Evolutionary conservation across 1,284 basidiomycete species (phyloP).

Genomic region (Naganishia sp.): DNA sequence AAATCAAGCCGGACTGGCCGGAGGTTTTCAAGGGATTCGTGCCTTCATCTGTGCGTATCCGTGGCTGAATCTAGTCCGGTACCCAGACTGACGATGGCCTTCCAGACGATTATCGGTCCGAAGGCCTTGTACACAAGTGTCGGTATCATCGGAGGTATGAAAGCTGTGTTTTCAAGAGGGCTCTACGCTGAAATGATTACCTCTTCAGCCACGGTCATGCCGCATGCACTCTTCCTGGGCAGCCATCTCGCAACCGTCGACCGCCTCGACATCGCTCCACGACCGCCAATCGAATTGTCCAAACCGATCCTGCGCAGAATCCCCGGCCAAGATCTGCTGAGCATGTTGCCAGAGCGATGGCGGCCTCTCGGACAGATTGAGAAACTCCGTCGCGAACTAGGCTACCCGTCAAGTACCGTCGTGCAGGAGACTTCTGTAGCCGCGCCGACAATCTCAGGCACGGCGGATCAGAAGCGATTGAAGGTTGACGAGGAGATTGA

Average conservation of each 20-base stretch:
- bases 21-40: slow-evolving; percentile 81
- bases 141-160: slow-evolving; percentile 56
- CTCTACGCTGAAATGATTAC: background rate
- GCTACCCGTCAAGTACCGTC: background rate
- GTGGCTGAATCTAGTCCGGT: background rate
- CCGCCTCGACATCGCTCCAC: slow-evolving; percentile 53
- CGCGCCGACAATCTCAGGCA: background rate
- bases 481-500: slow-evolving; percentile 20
- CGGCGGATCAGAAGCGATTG: background rate
- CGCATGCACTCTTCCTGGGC: slow-evolving; percentile 86
- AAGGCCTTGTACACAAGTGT: slow-evolving; percentile 73
- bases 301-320: slow-evolving; percentile 32
- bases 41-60: slow-evolving; percentile 63
- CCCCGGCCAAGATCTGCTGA: slow-evolving; percentile 5
- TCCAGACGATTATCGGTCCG: slow-evolving; percentile 48
- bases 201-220: slow-evolving; percentile 72
- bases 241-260: slow-evolving; percentile 81
- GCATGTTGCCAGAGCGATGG: slow-evolving; percentile 4
- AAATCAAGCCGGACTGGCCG: slow-evolving; percentile 73
- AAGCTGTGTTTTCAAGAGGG: background rate
- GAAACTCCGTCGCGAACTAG: background rate
- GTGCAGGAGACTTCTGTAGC: background rate
- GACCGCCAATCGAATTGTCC: slow-evolving; percentile 1
- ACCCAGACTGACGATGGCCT: background rate
- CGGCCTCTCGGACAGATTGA: background rate